These are phyloP conservation scores for Hemisphaericaspora lyxosophila DNA, from an alignment of 1,139 yeast genomes.

Conservation along the genomic window DNA sequence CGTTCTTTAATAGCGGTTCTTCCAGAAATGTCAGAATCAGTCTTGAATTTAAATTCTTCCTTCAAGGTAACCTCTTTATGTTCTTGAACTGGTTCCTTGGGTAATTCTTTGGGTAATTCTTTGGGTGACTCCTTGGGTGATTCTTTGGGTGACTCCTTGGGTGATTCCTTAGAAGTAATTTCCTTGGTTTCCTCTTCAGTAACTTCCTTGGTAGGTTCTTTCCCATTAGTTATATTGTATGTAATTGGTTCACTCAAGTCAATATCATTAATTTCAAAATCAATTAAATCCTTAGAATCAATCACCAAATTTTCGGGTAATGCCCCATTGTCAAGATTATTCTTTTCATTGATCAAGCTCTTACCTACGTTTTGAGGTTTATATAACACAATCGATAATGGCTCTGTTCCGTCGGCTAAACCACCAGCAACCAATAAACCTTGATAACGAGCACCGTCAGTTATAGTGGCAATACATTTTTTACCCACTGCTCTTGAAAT, in stretches of 20 bases:
- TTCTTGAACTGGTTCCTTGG: not conserved
- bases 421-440: conserved; percentile 54
- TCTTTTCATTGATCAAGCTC: conserved; percentile 35
- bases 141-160: not conserved
- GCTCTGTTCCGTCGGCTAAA: conserved; percentile 20
- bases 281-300: conserved; percentile 62
- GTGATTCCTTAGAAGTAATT: not conserved
- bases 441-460: conserved; percentile 58
- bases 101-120: not conserved
- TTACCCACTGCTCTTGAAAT: conserved; percentile 59
- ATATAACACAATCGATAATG: conserved; percentile 54
- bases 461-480: conserved; percentile 55
- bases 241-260: conserved; percentile 28
- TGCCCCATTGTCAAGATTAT: conserved; percentile 29
- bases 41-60: conserved; percentile 50
- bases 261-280: conserved; percentile 50
- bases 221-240: not conserved
- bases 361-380: conserved; percentile 37
- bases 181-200: too few species aligned
- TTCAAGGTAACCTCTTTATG: not conserved
- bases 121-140: conserved; percentile 5
- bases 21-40: conserved; percentile 80
- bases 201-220: not conserved
- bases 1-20: conserved; percentile 51
- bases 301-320: conserved; percentile 51